A percentile compares a stretch with the other conserved stretches of the same genome.
phyloP scores from a whole-genome alignment of 2,329 filamentous ascomycete species.

The Fusarium sp. region DNA sequence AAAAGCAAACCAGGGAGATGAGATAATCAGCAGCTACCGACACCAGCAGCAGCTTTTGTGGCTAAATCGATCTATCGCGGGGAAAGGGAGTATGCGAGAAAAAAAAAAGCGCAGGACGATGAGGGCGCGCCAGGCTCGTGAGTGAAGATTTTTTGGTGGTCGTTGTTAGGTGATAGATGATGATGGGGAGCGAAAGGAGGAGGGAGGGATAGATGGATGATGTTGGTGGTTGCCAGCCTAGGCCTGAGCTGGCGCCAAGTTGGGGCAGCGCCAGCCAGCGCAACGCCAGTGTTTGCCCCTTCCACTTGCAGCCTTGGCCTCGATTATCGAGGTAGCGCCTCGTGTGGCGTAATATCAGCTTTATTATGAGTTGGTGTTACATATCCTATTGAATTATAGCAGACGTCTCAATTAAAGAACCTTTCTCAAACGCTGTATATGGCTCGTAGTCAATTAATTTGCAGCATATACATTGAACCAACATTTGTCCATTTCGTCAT shows the following conservation, averaged over 20 bases:
- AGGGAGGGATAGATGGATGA: slow-evolving; percentile 35
- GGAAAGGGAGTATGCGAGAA: slow-evolving; percentile 5
- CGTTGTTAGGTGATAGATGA: slow-evolving; percentile 44
- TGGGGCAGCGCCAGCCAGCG: slow-evolving; percentile 21
- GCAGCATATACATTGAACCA: not conserved
- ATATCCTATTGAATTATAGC: not conserved
- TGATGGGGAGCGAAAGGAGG: slow-evolving; percentile 41
- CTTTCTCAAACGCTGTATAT: too few species aligned
- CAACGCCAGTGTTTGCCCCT: slow-evolving; percentile 24
- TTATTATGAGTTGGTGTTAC: not conserved
- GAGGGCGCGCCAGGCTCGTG: slow-evolving; percentile 26
- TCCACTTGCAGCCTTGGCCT: slow-evolving; percentile 30
- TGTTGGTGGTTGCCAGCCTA: slow-evolving; percentile 35
- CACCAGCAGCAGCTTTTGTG: slow-evolving; percentile 37
- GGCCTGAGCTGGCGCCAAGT: slow-evolving; percentile 1
- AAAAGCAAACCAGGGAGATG: slow-evolving; percentile 28
- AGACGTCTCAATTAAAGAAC: too few species aligned
- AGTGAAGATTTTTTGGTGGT: slow-evolving; percentile 40
- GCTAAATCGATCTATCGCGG: slow-evolving; percentile 37
- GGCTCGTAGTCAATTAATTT: not conserved
- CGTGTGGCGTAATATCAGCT: slow-evolving; percentile 35
- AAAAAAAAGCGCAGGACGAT: slow-evolving; percentile 4
- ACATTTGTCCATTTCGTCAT: slow-evolving; percentile 22
- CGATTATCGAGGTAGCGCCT: slow-evolving; percentile 33
- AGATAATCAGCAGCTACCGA: slow-evolving; percentile 39